phyloP scores from a whole-genome alignment of 2,329 filamentous ascomycete species.

The Neofusicoccum sp. region DNA sequence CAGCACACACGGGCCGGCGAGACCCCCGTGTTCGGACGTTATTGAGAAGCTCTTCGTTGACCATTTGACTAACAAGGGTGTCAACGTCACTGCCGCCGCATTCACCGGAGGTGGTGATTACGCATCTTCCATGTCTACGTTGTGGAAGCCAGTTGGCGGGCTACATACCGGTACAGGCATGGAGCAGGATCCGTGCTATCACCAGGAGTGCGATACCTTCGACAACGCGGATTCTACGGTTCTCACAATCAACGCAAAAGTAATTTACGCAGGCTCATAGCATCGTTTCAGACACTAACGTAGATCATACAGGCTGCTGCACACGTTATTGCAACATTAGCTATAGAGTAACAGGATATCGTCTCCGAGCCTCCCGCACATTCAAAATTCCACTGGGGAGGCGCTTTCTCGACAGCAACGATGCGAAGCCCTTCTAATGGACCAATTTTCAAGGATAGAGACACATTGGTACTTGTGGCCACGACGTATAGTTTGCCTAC shows the following conservation, averaged over 20 bases:
- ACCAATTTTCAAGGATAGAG: too few species aligned
- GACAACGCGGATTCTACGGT: slow-evolving; percentile 33
- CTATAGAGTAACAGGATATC: too few species aligned
- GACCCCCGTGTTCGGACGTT: slow-evolving; percentile 31
- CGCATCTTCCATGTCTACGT: slow-evolving; percentile 32
- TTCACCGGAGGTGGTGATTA: slow-evolving; percentile 35
- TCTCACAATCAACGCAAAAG: slow-evolving; percentile 35
- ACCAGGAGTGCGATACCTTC: slow-evolving; percentile 36
- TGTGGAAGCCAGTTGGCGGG: slow-evolving; percentile 38
- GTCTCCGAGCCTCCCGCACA: too few species aligned
- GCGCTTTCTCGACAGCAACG: too few species aligned
- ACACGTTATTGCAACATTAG: too few species aligned
- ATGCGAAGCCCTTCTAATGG: too few species aligned
- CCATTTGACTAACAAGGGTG: slow-evolving; percentile 27
- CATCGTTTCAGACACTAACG: not conserved
- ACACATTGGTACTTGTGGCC: too few species aligned
- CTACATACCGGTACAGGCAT: slow-evolving; percentile 34
- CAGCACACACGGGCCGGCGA: slow-evolving; percentile 24
- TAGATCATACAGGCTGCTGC: too few species aligned
- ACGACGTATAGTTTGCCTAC: too few species aligned
- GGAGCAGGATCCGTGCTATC: slow-evolving; percentile 37
- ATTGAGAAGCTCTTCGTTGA: slow-evolving; percentile 35
- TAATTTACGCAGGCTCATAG: not conserved
- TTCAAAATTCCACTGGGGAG: too few species aligned
- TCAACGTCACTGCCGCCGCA: slow-evolving; percentile 27